Evolutionary conservation across 208 protist species (phyloP).

Genomic region (Leishmania mexicana): DNA sequence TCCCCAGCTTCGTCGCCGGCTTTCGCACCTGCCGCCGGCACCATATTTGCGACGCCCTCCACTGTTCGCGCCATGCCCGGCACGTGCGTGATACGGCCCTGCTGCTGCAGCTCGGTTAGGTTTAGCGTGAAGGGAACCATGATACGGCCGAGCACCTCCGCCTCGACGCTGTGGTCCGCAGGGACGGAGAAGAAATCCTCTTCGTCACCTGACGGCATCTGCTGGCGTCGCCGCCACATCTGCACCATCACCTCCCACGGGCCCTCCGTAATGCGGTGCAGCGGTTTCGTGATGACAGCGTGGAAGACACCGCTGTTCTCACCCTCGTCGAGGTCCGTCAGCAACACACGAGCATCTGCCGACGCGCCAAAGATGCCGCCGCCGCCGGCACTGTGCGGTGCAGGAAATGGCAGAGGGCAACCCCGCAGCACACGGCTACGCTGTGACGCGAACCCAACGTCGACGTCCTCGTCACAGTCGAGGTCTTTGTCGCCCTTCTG

Average conservation of each 20-base stretch:
- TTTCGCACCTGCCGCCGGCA: neutral
- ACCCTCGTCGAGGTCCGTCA: slow-evolving; percentile 29
- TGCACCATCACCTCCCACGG: slow-evolving; percentile 59
- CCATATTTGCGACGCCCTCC: neutral
- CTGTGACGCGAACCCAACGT: neutral
- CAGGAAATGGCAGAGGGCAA: slow-evolving; percentile 33
- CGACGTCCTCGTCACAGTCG: slow-evolving; percentile 15
- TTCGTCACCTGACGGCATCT: neutral
- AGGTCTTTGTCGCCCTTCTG: slow-evolving; percentile 32
- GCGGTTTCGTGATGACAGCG: slow-evolving; percentile 56
- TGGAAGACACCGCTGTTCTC: slow-evolving; percentile 21
- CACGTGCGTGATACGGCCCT: slow-evolving; percentile 14
- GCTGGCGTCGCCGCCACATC: slow-evolving; percentile 52
- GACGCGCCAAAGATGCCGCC: slow-evolving; percentile 3
- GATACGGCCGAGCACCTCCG: slow-evolving; percentile 61
- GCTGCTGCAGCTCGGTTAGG: slow-evolving; percentile 9
- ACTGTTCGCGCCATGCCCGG: slow-evolving; percentile 11
- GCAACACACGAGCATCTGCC: slow-evolving; percentile 8
- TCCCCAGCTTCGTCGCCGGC: neutral
- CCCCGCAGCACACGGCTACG: slow-evolving; percentile 17
- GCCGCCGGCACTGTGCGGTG: neutral
- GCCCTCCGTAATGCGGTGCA: slow-evolving; percentile 53
- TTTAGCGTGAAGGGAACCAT: slow-evolving; percentile 63
- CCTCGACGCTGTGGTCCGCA: slow-evolving; percentile 18
- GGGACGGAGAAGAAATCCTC: neutral